A percentile compares a stretch with the other conserved stretches of the same genome.
Evolutionary conservation across 73 alveolate species (phyloP).

Genomic region (Uronychia binucleata): DNA sequence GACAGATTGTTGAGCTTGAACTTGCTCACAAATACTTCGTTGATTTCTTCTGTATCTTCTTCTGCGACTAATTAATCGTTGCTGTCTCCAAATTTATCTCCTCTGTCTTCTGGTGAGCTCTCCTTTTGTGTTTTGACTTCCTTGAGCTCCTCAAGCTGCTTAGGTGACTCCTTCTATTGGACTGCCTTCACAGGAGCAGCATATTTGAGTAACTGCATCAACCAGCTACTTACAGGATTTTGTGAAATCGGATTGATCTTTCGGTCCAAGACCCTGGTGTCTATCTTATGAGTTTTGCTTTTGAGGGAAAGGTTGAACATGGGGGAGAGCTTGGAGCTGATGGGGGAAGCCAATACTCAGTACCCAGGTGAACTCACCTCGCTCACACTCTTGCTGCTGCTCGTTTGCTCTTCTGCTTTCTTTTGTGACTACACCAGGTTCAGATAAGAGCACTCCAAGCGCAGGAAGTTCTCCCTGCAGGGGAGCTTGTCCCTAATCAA

Average conservation of each 20-base stretch:
- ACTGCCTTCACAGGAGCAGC: too few species aligned
- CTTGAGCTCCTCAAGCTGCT: too few species aligned
- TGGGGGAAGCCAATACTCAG: neutral
- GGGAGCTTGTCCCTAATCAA: slow-evolving; percentile 48
- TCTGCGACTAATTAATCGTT: neutral
- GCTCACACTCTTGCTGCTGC: neutral
- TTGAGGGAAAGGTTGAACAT: neutral
- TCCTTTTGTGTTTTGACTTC: neutral
- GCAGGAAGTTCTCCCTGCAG: slow-evolving; percentile 51
- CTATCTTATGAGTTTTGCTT: neutral
- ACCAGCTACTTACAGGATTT: neutral
- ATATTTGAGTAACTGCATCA: too few species aligned
- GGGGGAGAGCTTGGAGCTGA: neutral
- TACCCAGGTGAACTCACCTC: neutral
- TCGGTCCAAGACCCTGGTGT: neutral
- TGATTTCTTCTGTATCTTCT: neutral
- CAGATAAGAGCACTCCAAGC: slow-evolving; percentile 9
- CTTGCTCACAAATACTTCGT: neutral
- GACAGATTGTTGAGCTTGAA: neutral
- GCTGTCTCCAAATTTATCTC: neutral
- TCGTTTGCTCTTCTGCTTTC: neutral
- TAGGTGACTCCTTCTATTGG: too few species aligned
- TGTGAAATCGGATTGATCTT: neutral
- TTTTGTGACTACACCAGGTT: slow-evolving; percentile 3
- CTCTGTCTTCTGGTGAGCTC: neutral